phyloP scores from a whole-genome alignment of 225 moss, liverwort and hornwort species.

The Rhytidiadelphus loreus region DNA sequence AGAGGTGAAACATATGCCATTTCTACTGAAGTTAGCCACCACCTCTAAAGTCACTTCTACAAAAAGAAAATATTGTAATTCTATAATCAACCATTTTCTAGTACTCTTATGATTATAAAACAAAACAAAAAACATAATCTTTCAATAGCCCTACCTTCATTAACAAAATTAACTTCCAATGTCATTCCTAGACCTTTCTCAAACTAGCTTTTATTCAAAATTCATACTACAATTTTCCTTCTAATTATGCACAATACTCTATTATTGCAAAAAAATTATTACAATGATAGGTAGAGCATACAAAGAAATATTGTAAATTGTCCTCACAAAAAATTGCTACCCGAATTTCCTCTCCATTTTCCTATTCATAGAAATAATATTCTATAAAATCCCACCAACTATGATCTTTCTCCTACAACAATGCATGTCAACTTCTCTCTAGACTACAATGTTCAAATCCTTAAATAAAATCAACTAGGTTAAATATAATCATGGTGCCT shows the following conservation, averaged over 20 bases:
- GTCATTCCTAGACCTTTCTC: neutral
- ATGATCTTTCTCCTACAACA: neutral
- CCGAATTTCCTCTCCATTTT: neutral
- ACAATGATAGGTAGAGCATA: neutral
- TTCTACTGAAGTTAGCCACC: neutral
- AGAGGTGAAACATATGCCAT: neutral
- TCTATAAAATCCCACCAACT: neutral
- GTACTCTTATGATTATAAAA: neutral
- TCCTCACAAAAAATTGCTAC: neutral
- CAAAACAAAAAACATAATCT: neutral
- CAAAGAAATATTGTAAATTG: neutral
- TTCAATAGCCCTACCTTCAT: neutral
- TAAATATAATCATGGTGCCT: neutral
- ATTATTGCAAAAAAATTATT: neutral
- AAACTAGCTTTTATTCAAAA: neutral
- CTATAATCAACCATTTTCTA: neutral
- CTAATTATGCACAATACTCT: neutral
- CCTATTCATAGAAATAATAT: neutral
- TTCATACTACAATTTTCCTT: neutral
- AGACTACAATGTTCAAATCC: neutral
- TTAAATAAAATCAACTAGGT: neutral
- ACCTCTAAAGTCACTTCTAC: neutral
- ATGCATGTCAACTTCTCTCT: neutral
- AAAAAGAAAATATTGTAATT: neutral
- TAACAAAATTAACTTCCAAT: neutral